phyloP scores from a whole-genome alignment of 768 basidiomycete species.

The Mycena rebaudengoi region DNA sequence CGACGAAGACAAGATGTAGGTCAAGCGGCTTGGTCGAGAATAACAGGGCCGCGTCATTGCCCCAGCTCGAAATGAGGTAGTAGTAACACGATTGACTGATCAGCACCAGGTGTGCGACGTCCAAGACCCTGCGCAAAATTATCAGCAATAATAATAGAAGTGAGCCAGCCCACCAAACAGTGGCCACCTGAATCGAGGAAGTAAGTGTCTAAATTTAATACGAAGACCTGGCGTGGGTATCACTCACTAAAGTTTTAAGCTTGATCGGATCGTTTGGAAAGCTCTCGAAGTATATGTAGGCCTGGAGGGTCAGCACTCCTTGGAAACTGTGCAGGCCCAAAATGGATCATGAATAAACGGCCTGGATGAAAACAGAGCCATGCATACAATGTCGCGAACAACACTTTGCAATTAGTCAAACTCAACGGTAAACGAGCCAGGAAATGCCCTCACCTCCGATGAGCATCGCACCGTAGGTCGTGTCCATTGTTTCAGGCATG shows the following conservation, averaged over 20 bases:
- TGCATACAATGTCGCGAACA: conserved; percentile 29
- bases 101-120: conserved; percentile 16
- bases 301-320: conserved; percentile 29
- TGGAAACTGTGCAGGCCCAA: conserved; percentile 32
- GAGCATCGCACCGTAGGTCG: conserved; percentile 34
- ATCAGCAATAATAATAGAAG: not conserved
- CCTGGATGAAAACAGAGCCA: not conserved
- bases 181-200: not conserved
- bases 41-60: conserved; percentile 6
- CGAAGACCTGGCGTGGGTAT: too few relatives aligned
- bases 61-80: conserved; percentile 23
- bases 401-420: conserved; percentile 6
- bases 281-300: conserved; percentile 27
- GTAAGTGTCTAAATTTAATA: too few relatives aligned
- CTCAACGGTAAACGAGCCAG: too few relatives aligned
- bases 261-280: conserved; percentile 25
- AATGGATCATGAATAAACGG: not conserved
- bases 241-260: conserved; percentile 26
- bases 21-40: not conserved
- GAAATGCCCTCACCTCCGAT: conserved; percentile 24
- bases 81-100: conserved; percentile 21
- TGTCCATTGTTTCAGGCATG: too few relatives aligned
- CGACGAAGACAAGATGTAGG: conserved; percentile 20
- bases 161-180: not conserved
- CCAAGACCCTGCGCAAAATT: conserved; percentile 6